Base-by-base conservation (phyloP, 129 eudicot genomes). In the Saposhnikovia divaricata region DNA sequence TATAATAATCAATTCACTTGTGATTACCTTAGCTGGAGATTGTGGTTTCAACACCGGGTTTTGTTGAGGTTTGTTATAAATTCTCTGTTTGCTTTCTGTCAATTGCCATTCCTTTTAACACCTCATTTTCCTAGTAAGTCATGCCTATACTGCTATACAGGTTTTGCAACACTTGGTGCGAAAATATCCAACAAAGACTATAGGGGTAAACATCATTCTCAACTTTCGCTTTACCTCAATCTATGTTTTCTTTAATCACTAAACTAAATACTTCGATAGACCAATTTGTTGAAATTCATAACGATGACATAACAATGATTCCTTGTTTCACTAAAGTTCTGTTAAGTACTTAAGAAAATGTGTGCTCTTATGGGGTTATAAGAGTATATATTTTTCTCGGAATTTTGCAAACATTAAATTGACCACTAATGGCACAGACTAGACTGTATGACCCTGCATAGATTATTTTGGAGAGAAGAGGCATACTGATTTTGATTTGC, bases 21-120 rank as follows among this genome's bases (percentile, higher is more conserved):
- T 61, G 69, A 61, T 65, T 28, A 51, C 80, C 85, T 86, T 90
- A 93, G 97, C 85, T 91, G 87, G 98, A 93, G 85, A 85, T 93
- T 76, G 93, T 90, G 74, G 81, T 88, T 80, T 91, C 98, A 5
- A 91, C 91, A 45, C 97, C 98, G 77, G 93, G 93, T 89, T 97
- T 93, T 66, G 85, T 91, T 85, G 91, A 91, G 98, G 85, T 81
- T 88, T 55, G 75, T 27, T 79, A 9, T 55, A 12, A 74, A 11
- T 28, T 66, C 42, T 39, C 65, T 51, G 13, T 78, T 18, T 51
- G n/a, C 37, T 34, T 19, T 16, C 4, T 34, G 37, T 40, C 43
- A 5, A 3, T 40, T 0, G 16, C 21, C 75, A 31, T 19, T 28
- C 25, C 39, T 44, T 76, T 82, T 78, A 44, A n/a, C 51, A 57